Evolutionary conservation across 2,329 filamentous ascomycete species (phyloP).

Genomic region (Hirsutella rhossiliensis): DNA sequence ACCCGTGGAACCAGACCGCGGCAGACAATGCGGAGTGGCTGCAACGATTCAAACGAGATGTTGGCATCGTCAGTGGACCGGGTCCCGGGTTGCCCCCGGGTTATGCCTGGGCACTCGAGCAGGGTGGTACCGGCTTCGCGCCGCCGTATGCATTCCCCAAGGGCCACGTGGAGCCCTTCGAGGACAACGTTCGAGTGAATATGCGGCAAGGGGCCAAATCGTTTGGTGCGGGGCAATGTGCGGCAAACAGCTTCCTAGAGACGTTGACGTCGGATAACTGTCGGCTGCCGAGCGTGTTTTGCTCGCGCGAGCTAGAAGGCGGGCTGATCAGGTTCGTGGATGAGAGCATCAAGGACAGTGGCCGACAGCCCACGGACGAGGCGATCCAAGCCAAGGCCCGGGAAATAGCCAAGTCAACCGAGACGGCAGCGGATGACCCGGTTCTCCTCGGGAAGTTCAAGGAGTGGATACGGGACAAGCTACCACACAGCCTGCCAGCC

Average conservation of each 20-base stretch:
- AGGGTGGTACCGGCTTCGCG: constrained; percentile 41
- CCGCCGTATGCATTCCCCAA: constrained; percentile 41
- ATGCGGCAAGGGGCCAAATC: constrained; percentile 24
- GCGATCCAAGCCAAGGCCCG: constrained; percentile 33
- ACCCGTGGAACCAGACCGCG: constrained; percentile 52
- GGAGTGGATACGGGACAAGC: constrained; percentile 24
- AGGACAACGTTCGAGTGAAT: constrained; percentile 18
- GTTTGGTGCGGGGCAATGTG: constrained; percentile 29
- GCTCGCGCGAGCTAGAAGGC: constrained; percentile 45
- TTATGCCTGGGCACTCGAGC: constrained; percentile 31
- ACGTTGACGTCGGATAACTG: constrained; percentile 29
- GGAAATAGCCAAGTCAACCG: constrained; percentile 31
- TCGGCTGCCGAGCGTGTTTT: constrained; percentile 41
- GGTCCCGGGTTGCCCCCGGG: constrained; percentile 36
- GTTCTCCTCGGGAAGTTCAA: constrained; percentile 43
- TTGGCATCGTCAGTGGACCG: constrained; percentile 35
- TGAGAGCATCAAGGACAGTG: constrained; percentile 22
- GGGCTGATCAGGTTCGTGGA: constrained; percentile 37
- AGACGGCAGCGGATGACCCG: constrained; percentile 42
- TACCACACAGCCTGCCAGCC: constrained; percentile 8
- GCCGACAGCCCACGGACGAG: constrained; percentile 34
- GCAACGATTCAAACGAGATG: constrained; percentile 47
- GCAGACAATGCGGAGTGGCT: constrained; percentile 55
- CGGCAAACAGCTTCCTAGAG: constrained; percentile 36
- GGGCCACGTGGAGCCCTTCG: constrained; percentile 21